These are phyloP conservation scores for Aspergillus piperis DNA, from an alignment of 2,329 filamentous ascomycete species.

Conservation along the genomic window DNA sequence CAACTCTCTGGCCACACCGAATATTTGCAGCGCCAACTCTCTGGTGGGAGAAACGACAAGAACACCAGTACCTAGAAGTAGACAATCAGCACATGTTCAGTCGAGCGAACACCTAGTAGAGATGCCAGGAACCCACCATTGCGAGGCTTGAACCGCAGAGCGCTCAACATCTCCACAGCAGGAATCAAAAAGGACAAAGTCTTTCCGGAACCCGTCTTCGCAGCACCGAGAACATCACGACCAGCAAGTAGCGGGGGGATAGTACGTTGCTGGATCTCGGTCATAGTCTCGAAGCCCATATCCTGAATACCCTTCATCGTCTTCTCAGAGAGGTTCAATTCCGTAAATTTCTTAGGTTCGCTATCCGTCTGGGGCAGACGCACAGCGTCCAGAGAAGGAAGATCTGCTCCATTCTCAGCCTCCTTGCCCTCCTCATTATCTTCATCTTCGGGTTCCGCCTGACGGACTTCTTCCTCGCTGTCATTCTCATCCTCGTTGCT, in stretches of 20 bases:
- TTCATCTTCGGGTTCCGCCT: constrained; percentile 36
- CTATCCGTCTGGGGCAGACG: constrained; percentile 58
- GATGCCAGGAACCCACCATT: constrained; percentile 58
- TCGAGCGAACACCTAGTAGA: not conserved
- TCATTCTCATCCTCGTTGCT: constrained; percentile 38
- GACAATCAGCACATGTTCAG: constrained; percentile 11
- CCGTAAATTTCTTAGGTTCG: constrained; percentile 70
- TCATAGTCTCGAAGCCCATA: constrained; percentile 96
- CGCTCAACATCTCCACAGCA: constrained; percentile 86
- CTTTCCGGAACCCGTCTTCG: constrained; percentile 95
- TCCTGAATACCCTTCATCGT: constrained; percentile 84
- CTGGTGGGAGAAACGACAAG: constrained; percentile 91
- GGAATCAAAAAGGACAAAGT: constrained; percentile 93
- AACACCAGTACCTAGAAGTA: constrained; percentile 68
- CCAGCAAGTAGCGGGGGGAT: constrained; percentile 89
- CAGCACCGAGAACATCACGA: constrained; percentile 88
- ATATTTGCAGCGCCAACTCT: constrained; percentile 93
- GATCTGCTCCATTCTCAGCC: constrained; percentile 43
- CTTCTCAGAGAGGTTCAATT: constrained; percentile 83
- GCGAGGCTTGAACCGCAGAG: constrained; percentile 88
- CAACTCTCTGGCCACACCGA: constrained; percentile 88
- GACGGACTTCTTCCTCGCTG: constrained; percentile 24
- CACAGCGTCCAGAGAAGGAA: constrained; percentile 55
- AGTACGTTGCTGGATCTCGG: constrained; percentile 83
- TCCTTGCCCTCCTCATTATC: constrained; percentile 36